phyloP scores from a whole-genome alignment of 352 stramenopile species.

The Vaucheria bursata region DNA sequence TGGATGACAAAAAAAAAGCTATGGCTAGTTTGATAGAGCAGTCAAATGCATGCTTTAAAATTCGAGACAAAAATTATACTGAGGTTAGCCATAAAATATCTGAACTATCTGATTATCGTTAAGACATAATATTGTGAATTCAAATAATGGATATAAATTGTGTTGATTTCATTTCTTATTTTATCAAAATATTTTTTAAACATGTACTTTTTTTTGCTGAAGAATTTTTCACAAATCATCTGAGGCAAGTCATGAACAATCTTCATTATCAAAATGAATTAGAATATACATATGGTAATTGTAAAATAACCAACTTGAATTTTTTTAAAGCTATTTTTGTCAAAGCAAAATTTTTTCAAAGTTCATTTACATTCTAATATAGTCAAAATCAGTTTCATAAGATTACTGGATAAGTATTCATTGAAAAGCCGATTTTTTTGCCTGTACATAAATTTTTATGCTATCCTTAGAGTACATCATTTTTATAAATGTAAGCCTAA shows the following conservation, averaged over 20 bases:
- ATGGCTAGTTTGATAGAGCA: conserved; percentile 89
- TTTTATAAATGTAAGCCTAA: too few species aligned
- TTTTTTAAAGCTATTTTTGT: too few species aligned
- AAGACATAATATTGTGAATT: background rate
- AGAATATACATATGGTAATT: too few species aligned
- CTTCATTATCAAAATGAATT: background rate
- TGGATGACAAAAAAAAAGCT: conserved; percentile 85
- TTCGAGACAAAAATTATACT: conserved; percentile 82
- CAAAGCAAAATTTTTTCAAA: too few species aligned
- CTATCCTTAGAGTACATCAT: too few species aligned
- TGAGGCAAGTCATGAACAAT: background rate
- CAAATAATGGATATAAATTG: background rate
- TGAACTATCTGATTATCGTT: background rate
- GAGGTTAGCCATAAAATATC: conserved; percentile 50
- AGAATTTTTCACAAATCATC: background rate
- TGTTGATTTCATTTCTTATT: background rate
- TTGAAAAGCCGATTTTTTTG: too few species aligned
- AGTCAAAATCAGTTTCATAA: too few species aligned
- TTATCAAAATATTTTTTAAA: background rate
- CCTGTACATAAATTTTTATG: too few species aligned
- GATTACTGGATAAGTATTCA: too few species aligned
- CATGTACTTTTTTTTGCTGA: background rate
- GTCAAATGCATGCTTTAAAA: conserved; percentile 85
- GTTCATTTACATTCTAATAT: too few species aligned
- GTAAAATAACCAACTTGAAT: too few species aligned